These are phyloP conservation scores for Phytophthora agathidicida DNA, from an alignment of 352 stramenopile genomes.

Conservation along the genomic window DNA sequence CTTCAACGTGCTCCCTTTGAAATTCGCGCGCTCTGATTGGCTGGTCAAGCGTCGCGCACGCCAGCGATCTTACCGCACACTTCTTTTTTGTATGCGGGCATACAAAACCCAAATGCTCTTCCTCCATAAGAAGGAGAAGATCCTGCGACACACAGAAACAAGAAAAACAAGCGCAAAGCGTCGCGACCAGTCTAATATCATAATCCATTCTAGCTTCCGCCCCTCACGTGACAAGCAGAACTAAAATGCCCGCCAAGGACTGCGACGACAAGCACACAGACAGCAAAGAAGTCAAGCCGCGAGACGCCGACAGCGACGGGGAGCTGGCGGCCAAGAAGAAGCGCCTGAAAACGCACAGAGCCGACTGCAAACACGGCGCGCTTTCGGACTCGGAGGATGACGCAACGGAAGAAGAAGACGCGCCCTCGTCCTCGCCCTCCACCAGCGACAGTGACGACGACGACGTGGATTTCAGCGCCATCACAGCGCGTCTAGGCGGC, in stretches of 20 bases:
- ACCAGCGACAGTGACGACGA: constrained; percentile 39
- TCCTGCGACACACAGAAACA: constrained; percentile 30
- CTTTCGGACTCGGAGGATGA: constrained; percentile 28
- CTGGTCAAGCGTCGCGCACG: constrained; percentile 17
- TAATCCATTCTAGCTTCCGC: constrained; percentile 21
- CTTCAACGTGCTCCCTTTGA: too few relatives aligned
- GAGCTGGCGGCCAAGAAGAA: constrained; percentile 32
- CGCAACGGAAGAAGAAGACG: constrained; percentile 40
- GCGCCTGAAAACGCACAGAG: constrained; percentile 32
- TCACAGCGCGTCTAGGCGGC: constrained; percentile 43
- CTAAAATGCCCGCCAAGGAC: constrained; percentile 39
- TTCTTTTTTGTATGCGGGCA: not conserved
- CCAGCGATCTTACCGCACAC: constrained; percentile 20
- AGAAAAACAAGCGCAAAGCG: constrained; percentile 34
- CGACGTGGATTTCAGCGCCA: constrained; percentile 51
- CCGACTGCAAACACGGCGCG: constrained; percentile 5
- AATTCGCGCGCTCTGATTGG: constrained; percentile 12
- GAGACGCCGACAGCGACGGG: constrained; percentile 14
- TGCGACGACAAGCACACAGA: constrained; percentile 35
- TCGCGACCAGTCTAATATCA: constrained; percentile 18
- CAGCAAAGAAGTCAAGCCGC: constrained; percentile 39
- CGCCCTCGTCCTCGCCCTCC: constrained; percentile 17
- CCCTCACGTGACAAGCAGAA: not conserved
- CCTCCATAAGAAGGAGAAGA: constrained; percentile 16
- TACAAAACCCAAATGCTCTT: not conserved